Conservation (phyloP, 2,329 filamentous ascomycete genomes). For the Rosellinia necatrix region DNA sequence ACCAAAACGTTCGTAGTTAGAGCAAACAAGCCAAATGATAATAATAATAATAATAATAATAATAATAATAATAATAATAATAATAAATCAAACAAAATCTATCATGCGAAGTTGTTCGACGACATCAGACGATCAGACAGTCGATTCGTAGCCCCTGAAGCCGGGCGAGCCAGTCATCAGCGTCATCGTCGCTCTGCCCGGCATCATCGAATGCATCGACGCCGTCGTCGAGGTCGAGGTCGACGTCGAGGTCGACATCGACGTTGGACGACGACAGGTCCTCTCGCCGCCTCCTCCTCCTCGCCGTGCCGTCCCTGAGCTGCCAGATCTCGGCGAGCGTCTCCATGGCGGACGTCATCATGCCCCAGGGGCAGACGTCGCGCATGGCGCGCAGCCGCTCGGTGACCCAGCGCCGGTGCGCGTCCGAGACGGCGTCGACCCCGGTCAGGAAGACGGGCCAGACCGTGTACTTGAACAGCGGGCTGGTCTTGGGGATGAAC, state of each 20-base stretch:
- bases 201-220: slow-evolving; percentile 25
- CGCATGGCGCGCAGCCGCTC: slow-evolving; percentile 52
- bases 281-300: neutral
- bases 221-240: neutral
- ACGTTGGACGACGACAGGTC: neutral
- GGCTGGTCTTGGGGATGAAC: slow-evolving; percentile 52
- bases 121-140: slow-evolving; percentile 50
- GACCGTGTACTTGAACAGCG: slow-evolving; percentile 63
- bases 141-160: slow-evolving; percentile 51
- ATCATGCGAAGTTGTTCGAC: too few species aligned
- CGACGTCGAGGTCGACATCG: too few species aligned
- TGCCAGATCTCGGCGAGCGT: slow-evolving; percentile 54
- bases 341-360: slow-evolving; percentile 55
- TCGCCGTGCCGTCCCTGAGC: slow-evolving; percentile 42
- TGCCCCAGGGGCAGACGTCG: slow-evolving; percentile 54
- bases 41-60: too few species aligned
- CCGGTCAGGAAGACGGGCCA: slow-evolving; percentile 65
- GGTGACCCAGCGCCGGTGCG: slow-evolving; percentile 57
- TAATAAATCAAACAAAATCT: too few species aligned
- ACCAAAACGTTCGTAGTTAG: too few species aligned
- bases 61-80: too few species aligned
- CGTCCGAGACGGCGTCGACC: slow-evolving; percentile 54
- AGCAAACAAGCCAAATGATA: too few species aligned
- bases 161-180: slow-evolving; percentile 47
- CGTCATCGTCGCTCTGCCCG: neutral